Evolutionary conservation across 2,329 filamentous ascomycete genomes (phyloP).

Genomic region (Coniochaeta sp.): DNA sequence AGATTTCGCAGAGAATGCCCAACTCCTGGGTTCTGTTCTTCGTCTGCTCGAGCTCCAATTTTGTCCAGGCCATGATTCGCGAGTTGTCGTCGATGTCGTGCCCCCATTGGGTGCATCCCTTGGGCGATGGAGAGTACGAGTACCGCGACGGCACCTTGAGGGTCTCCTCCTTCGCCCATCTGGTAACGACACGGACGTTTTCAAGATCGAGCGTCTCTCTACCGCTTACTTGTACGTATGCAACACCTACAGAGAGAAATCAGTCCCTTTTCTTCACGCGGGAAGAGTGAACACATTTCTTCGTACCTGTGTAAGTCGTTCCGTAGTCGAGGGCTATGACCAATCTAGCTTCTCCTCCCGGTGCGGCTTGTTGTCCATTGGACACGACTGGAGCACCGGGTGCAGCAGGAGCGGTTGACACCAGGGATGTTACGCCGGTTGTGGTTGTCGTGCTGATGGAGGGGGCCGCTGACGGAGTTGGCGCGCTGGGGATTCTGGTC

Average conservation of each 20-base stretch:
- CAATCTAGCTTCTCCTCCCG: not conserved
- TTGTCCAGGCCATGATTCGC: conserved; percentile 11
- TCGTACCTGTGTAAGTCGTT: conserved; percentile 11
- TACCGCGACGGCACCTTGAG: conserved; percentile 10
- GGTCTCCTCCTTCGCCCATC: conserved; percentile 7
- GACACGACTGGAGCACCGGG: not conserved
- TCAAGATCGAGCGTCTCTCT: conserved; percentile 6
- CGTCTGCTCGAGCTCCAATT: conserved; percentile 11
- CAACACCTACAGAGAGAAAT: conserved; percentile 4
- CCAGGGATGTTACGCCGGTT: not conserved
- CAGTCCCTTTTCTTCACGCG: not conserved
- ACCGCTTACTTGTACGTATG: conserved; percentile 8
- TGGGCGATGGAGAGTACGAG: conserved; percentile 11
- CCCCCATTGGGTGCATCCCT: conserved; percentile 11
- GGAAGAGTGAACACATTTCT: not conserved
- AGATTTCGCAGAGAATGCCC: conserved; percentile 6
- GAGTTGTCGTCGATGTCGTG: conserved; percentile 14
- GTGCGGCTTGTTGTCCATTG: not conserved
- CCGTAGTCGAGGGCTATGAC: conserved; percentile 10
- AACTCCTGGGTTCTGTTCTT: conserved; percentile 7
- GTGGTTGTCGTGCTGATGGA: not conserved
- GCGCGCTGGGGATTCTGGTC: not conserved
- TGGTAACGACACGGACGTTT: conserved; percentile 9
- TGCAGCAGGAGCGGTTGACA: not conserved
- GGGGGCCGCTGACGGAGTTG: not conserved